Conservation (phyloP, 2,329 filamentous ascomycete species). For the Shiraia sp. region DNA sequence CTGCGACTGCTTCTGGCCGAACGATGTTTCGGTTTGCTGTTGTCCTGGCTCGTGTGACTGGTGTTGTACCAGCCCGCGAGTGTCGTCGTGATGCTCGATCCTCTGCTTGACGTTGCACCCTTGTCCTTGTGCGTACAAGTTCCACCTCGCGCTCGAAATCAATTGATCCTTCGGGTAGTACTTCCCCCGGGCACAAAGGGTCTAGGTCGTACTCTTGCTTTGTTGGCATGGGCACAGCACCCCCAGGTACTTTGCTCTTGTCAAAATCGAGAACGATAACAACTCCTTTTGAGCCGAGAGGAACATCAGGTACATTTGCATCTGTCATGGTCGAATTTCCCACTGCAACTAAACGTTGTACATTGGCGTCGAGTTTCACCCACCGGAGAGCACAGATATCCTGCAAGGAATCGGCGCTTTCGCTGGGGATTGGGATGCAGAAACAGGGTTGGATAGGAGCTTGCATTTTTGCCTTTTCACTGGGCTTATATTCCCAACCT, state of each 20-base stretch:
- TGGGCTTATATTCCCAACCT: slow-evolving; percentile 39
- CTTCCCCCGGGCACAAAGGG: slow-evolving; percentile 42
- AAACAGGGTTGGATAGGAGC: slow-evolving; percentile 44
- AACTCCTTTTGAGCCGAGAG: slow-evolving; percentile 41
- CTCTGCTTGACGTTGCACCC: slow-evolving; percentile 42
- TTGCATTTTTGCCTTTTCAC: slow-evolving; percentile 26
- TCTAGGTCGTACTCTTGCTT: slow-evolving; percentile 45
- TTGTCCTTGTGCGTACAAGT: slow-evolving; percentile 43
- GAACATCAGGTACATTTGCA: slow-evolving; percentile 28
- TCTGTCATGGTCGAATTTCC: slow-evolving; percentile 38
- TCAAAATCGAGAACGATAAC: slow-evolving; percentile 46
- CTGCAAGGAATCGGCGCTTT: slow-evolving; percentile 36
- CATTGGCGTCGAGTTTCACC: slow-evolving; percentile 32
- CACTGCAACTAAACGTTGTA: slow-evolving; percentile 44
- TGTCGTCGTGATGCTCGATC: slow-evolving; percentile 28
- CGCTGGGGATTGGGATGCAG: slow-evolving; percentile 40
- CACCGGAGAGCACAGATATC: slow-evolving; percentile 44
- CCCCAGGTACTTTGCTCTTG: slow-evolving; percentile 26
- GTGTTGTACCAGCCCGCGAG: slow-evolving; percentile 29
- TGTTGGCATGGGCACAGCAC: slow-evolving; percentile 26
- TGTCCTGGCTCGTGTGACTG: slow-evolving; percentile 36
- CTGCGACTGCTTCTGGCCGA: slow-evolving; percentile 21
- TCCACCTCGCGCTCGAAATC: slow-evolving; percentile 48
- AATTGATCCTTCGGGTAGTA: slow-evolving; percentile 45
- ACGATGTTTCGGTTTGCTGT: slow-evolving; percentile 23